Evolutionary conservation across 768 basidiomycete genomes (phyloP).

Genomic region (Boletus edulis): DNA sequence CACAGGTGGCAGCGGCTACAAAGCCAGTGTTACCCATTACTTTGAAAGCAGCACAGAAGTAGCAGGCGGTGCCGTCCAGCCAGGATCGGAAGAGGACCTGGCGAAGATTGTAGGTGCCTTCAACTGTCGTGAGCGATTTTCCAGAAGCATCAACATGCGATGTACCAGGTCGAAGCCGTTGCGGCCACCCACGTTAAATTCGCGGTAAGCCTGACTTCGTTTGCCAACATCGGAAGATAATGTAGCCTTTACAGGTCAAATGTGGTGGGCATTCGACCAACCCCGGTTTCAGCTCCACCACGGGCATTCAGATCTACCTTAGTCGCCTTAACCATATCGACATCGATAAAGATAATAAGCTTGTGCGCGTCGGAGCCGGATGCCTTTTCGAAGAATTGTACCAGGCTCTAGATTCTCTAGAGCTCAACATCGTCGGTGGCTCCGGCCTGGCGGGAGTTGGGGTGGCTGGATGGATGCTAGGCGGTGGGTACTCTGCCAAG

Average conservation of each 20-base stretch:
- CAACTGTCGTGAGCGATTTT: background rate
- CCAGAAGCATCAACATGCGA: background rate
- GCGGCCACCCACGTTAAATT: conserved; percentile 6
- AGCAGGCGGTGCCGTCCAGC: conserved; percentile 9
- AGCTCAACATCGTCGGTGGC: conserved; percentile 24
- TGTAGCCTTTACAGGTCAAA: conserved; percentile 24
- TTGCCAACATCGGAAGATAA: background rate
- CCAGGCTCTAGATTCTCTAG: conserved; percentile 3
- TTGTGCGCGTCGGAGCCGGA: conserved; percentile 27
- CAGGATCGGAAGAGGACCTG: conserved; percentile 11
- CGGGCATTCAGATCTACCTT: conserved; percentile 30
- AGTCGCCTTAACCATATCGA: conserved; percentile 20
- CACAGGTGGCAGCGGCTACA: conserved; percentile 15
- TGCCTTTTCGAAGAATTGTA: conserved; percentile 31
- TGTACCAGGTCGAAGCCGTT: conserved; percentile 8
- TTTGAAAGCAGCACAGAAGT: conserved; percentile 13
- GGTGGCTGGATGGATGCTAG: conserved; percentile 32
- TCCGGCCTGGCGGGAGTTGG: conserved; percentile 26
- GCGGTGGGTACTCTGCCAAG: conserved; percentile 36
- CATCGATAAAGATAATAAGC: background rate
- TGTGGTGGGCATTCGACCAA: conserved; percentile 31
- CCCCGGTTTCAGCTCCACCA: conserved; percentile 32
- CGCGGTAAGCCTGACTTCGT: conserved; percentile 2
- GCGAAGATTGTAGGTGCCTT: conserved; percentile 3
- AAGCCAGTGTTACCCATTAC: conserved; percentile 11